Percentiles rank a stretch among this genome's conserved stretches.
These are phyloP conservation scores for Rhodomyrtus psidioides DNA, from an alignment of 441 rosid species.

Conservation along the genomic window DNA sequence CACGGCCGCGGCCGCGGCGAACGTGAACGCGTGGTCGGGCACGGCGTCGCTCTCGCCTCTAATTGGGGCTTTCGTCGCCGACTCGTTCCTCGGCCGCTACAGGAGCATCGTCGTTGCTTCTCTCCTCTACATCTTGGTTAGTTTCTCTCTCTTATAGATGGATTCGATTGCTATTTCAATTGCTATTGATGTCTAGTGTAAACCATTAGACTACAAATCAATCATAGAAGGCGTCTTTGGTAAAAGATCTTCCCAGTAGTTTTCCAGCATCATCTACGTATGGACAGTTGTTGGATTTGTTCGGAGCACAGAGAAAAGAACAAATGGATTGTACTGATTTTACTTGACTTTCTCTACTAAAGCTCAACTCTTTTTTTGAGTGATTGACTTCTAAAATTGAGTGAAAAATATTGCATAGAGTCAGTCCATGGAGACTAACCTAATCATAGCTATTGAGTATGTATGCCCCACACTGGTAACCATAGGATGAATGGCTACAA, in stretches of 20 bases:
- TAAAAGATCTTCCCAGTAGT: not conserved
- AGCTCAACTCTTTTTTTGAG: not conserved
- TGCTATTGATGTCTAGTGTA: not conserved
- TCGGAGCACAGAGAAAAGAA: not conserved
- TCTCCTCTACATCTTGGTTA: conserved; percentile 40
- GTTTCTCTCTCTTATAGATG: not conserved
- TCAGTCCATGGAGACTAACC: not conserved
- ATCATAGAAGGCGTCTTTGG: not conserved
- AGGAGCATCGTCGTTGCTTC: conserved; percentile 42
- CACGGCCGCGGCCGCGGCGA: conserved; percentile 37
- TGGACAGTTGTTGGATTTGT: not conserved
- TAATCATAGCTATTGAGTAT: not conserved
- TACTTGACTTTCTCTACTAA: not conserved
- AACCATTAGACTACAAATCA: not conserved
- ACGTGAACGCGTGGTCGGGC: conserved; percentile 48
- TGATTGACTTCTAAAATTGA: not conserved
- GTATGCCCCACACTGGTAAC: not conserved
- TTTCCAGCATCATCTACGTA: not conserved
- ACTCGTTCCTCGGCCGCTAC: conserved; percentile 56
- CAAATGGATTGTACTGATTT: not conserved
- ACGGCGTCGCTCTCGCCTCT: conserved; percentile 28
- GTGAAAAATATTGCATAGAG: not conserved
- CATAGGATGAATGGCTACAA: too few species aligned
- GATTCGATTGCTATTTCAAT: not conserved
- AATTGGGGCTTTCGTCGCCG: conserved; percentile 56